Evolutionary conservation across 768 basidiomycete genomes (phyloP), one percentile per base, ranked within the genome.

Genomic region (Fistulinella prunicolor): DNA sequence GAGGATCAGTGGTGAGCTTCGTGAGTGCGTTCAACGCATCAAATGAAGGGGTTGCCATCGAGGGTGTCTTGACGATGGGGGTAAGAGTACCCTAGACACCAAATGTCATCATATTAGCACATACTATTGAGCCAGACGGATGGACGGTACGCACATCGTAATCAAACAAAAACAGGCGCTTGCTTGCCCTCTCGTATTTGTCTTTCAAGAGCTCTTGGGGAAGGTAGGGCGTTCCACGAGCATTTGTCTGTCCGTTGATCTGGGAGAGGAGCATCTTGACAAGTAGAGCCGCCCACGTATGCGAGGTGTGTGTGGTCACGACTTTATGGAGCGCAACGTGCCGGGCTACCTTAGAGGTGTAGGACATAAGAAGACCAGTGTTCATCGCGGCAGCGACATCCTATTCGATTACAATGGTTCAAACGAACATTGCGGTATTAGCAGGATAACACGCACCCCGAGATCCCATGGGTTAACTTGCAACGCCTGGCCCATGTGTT

Each of bases 381-480:
- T 99, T 82, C 71, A 99, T 96, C 6, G 93, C 91, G 10, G 87
- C 81, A 8, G 91, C 85, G 36, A 96, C 88, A 46, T 89, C 91
- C 83, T 90, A 55, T 43, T 39, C n/a, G 8, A 17, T 35, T 1
- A 10, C 4, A 40, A 39, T 2, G 8, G 26, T 44, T 7, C 6
- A 14, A 20, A 38, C 3, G 9, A 17, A 14, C 12, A 12, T 14
- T 12, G 8, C 4, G 9, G 9, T 3, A 19, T 22, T 4, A 16
- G 37, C 14, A 37, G 6, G 32, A 23, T 40, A 17, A 37, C 3
- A 77, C 82, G 36, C 51, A 89, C 91, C 46, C 85, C 88, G 17
- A 97, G 81, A 66, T 94, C 91, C 91, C 94, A 96, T 2, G 95
- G 95, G 68, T 99, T 98, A 48, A 96, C 88, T 52, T 90, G 81